phyloP scores from a whole-genome alignment of 2,329 filamentous ascomycete species.

The Lecanosticta acicola region DNA sequence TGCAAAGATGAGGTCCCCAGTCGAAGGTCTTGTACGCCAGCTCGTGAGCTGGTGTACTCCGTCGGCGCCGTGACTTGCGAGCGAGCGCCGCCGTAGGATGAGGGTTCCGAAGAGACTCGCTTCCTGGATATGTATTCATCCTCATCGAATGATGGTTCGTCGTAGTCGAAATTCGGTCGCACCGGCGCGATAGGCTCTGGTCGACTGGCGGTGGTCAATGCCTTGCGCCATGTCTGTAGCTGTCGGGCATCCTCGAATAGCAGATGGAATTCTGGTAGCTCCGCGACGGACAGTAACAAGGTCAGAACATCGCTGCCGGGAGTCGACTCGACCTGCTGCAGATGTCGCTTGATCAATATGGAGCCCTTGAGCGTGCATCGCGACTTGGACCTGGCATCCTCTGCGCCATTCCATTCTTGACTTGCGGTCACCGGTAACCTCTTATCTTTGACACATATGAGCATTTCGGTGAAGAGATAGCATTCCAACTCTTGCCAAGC shows the following conservation, averaged over 20 bases:
- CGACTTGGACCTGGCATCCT: constrained; percentile 54
- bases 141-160: constrained; percentile 42
- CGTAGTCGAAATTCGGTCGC: constrained; percentile 70
- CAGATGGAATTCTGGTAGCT: constrained; percentile 90
- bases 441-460: constrained; percentile 99
- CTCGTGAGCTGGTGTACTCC: constrained; percentile 72
- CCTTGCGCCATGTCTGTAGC: constrained; percentile 84
- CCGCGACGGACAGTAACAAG: constrained; percentile 80
- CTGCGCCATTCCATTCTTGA: constrained; percentile 60
- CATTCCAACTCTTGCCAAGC: constrained; percentile 98
- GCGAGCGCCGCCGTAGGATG: constrained; percentile 71
- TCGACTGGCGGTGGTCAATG: constrained; percentile 72
- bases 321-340: constrained; percentile 75
- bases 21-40: constrained; percentile 41
- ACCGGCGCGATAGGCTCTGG: constrained; percentile 56
- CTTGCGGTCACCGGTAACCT: constrained; percentile 53
- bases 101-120: constrained; percentile 75
- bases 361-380: constrained; percentile 91
- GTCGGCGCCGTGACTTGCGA: constrained; percentile 85
- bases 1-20: constrained; percentile 57
- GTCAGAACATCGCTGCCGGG: constrained; percentile 78
- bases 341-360: constrained; percentile 95
- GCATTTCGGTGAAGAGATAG: constrained; percentile 96
- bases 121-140: constrained; percentile 48
- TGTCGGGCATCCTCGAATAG: constrained; percentile 79